A percentile compares a stretch with the other conserved stretches of the same genome.
Conservation (phyloP, 805 yeast genomes). For the Danielozyma ontarioensis region DNA sequence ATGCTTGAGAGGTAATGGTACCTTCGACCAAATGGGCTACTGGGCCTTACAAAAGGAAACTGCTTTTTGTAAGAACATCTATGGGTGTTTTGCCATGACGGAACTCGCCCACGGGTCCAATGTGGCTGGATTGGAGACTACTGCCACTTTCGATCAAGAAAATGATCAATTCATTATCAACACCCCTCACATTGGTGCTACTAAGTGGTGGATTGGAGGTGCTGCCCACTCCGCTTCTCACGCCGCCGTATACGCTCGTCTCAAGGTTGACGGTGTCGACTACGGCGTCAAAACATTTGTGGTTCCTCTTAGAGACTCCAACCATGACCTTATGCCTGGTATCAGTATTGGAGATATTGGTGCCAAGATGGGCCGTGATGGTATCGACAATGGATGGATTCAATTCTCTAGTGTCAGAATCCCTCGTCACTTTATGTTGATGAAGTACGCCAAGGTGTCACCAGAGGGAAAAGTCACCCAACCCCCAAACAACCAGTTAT, state of each 20-base stretch:
- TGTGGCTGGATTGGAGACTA: slow-evolving; percentile 91
- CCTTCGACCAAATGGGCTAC: slow-evolving; percentile 74
- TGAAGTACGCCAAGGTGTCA: slow-evolving; percentile 68
- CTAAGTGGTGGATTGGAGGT: slow-evolving; percentile 99
- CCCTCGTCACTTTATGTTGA: slow-evolving; percentile 79
- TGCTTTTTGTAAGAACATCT: slow-evolving; percentile 48
- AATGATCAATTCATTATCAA: slow-evolving; percentile 68
- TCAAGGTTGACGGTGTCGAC: slow-evolving; percentile 76
- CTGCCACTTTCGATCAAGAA: slow-evolving; percentile 68
- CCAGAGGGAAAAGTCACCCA: slow-evolving; percentile 64
- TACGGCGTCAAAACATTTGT: slow-evolving; percentile 91
- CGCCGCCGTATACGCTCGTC: slow-evolving; percentile 77
- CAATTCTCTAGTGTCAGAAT: slow-evolving; percentile 80
- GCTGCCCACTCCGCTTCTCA: slow-evolving; percentile 95
- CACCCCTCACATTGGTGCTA: slow-evolving; percentile 89
- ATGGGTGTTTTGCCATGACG: slow-evolving; percentile 62
- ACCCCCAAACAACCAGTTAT: slow-evolving; percentile 84
- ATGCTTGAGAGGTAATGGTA: slow-evolving; percentile 83
- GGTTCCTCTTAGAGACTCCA: slow-evolving; percentile 78
- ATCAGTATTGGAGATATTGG: slow-evolving; percentile 88
- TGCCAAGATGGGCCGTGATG: slow-evolving; percentile 92
- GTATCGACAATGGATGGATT: slow-evolving; percentile 96
- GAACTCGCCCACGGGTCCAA: slow-evolving; percentile 70
- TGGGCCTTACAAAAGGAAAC: slow-evolving; percentile 78
- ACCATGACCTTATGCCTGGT: slow-evolving; percentile 74